Evolutionary conservation across 805 yeast genomes (phyloP).

Genomic region (Torulaspora delbrueckii): DNA sequence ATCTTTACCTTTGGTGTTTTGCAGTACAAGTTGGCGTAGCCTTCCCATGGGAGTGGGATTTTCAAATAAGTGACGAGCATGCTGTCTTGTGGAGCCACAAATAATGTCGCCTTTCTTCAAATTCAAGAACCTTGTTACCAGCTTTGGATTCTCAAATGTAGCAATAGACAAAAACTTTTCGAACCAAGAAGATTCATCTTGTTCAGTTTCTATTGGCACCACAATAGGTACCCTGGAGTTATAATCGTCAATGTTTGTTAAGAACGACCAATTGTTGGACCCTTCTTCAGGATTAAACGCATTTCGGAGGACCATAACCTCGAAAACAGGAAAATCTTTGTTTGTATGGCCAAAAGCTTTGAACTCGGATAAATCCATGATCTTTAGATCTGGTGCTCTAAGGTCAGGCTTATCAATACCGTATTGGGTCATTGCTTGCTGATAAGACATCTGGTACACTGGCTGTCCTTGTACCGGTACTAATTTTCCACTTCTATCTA

Average conservation of each 20-base stretch:
- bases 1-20: slow-evolving; percentile 41
- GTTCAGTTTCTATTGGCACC: slow-evolving; percentile 44
- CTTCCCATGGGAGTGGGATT: slow-evolving; percentile 94
- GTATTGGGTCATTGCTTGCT: slow-evolving; percentile 62
- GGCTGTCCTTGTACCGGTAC: slow-evolving; percentile 17
- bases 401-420: slow-evolving; percentile 97
- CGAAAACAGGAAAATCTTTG: slow-evolving; percentile 61
- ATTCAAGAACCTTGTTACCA: slow-evolving; percentile 35
- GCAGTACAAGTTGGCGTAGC: slow-evolving; percentile 69
- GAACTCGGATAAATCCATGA: slow-evolving; percentile 44
- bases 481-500: slow-evolving; percentile 24
- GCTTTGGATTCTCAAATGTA: slow-evolving; percentile 32
- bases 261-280: slow-evolving; percentile 34
- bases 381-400: slow-evolving; percentile 50
- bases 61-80: slow-evolving; percentile 61
- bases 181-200: slow-evolving; percentile 44
- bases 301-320: slow-evolving; percentile 58
- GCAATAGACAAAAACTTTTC: slow-evolving; percentile 32
- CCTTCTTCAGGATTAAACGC: slow-evolving; percentile 39
- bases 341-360: slow-evolving; percentile 37
- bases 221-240: slow-evolving; percentile 55
- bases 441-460: slow-evolving; percentile 52
- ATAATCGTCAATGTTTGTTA: slow-evolving; percentile 44
- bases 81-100: slow-evolving; percentile 67
- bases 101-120: slow-evolving; percentile 66